Evolutionary conservation across 2,329 filamentous ascomycete genomes (phyloP).

Genomic region (Mycosphaerella sp.): DNA sequence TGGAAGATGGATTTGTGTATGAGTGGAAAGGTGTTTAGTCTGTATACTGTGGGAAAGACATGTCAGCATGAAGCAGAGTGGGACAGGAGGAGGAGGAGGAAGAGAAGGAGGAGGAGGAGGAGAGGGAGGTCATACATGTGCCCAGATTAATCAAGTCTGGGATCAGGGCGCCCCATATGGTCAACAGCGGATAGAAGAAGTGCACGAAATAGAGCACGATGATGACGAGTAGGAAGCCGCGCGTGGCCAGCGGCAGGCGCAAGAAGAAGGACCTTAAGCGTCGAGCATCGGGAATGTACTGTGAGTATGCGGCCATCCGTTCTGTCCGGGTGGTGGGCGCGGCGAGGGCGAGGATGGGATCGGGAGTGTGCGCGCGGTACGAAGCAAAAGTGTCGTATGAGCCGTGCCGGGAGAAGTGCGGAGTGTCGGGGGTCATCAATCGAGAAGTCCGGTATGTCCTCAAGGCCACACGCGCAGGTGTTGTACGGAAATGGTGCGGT

Average conservation of each 20-base stretch:
- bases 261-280: slow-evolving; percentile 75
- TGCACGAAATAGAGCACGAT: slow-evolving; percentile 62
- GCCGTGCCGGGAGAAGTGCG: neutral
- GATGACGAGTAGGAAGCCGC: slow-evolving; percentile 61
- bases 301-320: slow-evolving; percentile 6
- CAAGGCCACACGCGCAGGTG: too few species aligned
- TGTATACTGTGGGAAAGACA: slow-evolving; percentile 59
- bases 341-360: neutral
- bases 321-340: neutral
- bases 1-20: slow-evolving; percentile 80
- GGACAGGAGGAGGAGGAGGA: too few species aligned
- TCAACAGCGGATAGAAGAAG: slow-evolving; percentile 64
- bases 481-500: neutral
- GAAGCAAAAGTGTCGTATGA: neutral
- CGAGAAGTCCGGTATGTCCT: neutral
- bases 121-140: slow-evolving; percentile 53
- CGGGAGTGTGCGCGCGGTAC: neutral
- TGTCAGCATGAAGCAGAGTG: neutral
- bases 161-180: slow-evolving; percentile 65
- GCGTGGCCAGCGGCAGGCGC: slow-evolving; percentile 82
- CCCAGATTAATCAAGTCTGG: slow-evolving; percentile 67
- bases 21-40: slow-evolving; percentile 85
- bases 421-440: neutral
- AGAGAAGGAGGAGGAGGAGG: neutral
- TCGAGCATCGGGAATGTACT: slow-evolving; percentile 55